Percentiles rank a stretch among this genome's conserved stretches.
phyloP scores from a whole-genome alignment of 2,329 filamentous ascomycete genomes.

The Stagonosporopsis vannaccii region DNA sequence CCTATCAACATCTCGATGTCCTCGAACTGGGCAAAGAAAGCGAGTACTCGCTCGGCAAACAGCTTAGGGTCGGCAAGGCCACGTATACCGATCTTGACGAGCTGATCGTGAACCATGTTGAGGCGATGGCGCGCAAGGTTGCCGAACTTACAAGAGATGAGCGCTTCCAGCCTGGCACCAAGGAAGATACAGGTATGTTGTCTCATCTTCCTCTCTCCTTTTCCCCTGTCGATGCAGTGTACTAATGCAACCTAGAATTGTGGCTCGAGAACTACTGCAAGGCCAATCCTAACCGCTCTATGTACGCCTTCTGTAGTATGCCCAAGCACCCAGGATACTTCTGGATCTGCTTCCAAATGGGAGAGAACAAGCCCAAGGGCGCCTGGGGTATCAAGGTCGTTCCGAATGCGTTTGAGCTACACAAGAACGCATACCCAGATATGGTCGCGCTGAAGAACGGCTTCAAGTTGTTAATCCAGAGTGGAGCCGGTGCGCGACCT shows the following conservation, averaged over 20 bases:
- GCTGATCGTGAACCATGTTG: constrained; percentile 94
- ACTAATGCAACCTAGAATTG: constrained; percentile 68
- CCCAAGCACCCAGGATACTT: constrained; percentile 93
- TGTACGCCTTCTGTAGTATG: constrained; percentile 96
- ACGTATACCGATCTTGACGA: constrained; percentile 97
- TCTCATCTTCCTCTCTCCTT: background rate
- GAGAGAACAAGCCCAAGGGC: constrained; percentile 73
- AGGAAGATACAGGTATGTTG: constrained; percentile 81
- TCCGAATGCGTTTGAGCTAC: constrained; percentile 90
- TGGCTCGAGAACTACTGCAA: constrained; percentile 97
- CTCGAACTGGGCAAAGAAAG: constrained; percentile 96
- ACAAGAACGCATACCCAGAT: constrained; percentile 88
- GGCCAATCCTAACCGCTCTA: constrained; percentile 91
- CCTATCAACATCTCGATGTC: constrained; percentile 98
- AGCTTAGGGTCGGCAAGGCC: constrained; percentile 86
- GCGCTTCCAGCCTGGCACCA: constrained; percentile 85
- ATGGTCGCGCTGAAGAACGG: constrained; percentile 96
- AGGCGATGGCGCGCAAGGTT: constrained; percentile 97
- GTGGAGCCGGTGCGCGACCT: constrained; percentile 10
- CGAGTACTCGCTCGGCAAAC: constrained; percentile 90
- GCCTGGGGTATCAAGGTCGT: constrained; percentile 89
- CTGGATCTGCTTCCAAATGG: constrained; percentile 94
- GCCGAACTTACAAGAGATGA: constrained; percentile 95
- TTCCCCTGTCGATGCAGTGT: background rate
- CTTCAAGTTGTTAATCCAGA: constrained; percentile 81